Evolutionary conservation across 2,329 filamentous ascomycete species (phyloP).

Genomic region (Colletotrichum filicis): DNA sequence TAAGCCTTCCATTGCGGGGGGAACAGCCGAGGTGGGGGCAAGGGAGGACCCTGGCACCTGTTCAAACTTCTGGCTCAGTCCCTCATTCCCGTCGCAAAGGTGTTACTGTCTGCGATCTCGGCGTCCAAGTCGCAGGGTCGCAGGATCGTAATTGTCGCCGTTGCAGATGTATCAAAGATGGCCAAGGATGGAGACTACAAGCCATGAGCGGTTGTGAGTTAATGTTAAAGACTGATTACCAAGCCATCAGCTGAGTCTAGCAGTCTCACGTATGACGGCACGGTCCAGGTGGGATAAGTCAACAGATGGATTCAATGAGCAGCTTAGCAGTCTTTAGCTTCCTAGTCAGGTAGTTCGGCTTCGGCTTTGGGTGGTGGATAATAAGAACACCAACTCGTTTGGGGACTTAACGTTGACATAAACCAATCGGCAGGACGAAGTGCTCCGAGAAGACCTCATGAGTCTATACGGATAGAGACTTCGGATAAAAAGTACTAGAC

Average conservation of each 20-base stretch:
- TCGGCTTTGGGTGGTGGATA: neutral
- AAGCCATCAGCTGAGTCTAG: neutral
- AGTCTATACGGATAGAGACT: neutral
- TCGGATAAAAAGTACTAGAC: neutral
- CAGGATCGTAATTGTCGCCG: neutral
- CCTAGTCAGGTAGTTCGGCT: neutral
- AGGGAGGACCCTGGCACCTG: neutral
- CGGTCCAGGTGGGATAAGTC: neutral
- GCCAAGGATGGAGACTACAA: no score
- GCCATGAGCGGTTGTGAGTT: no score
- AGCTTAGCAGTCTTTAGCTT: neutral
- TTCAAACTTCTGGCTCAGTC: neutral
- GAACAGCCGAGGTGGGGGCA: neutral
- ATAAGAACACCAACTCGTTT: neutral
- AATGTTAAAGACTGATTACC: neutral
- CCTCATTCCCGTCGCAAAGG: neutral
- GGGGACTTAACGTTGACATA: neutral
- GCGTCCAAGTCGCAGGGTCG: neutral
- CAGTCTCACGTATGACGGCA: neutral
- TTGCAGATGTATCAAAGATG: neutral
- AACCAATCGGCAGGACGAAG: neutral
- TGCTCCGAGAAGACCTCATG: neutral
- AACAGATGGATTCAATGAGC: neutral
- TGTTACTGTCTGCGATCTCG: neutral
- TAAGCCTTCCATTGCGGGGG: slow-evolving; percentile 2